phyloP scores from a whole-genome alignment of 2,329 filamentous ascomycete genomes.

The Sporothrix curviconia region DNA sequence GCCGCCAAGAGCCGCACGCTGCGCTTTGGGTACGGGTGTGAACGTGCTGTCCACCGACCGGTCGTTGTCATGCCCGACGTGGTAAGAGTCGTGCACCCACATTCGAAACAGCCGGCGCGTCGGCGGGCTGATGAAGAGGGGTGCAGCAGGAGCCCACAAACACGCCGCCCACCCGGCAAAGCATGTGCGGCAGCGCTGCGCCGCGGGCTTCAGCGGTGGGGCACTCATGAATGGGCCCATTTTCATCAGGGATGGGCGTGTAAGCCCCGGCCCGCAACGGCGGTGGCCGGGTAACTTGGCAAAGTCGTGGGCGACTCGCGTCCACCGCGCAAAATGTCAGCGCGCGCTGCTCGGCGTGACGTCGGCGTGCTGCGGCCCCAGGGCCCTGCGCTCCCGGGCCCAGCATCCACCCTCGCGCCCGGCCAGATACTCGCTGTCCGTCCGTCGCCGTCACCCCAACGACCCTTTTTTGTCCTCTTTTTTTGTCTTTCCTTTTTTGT shows the following conservation, averaged over 20 bases:
- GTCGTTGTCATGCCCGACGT: not conserved
- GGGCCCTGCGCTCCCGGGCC: constrained; percentile 26
- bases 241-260: constrained; percentile 37
- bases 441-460: constrained; percentile 39
- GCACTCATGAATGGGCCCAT: constrained; percentile 47
- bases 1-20: constrained; percentile 33
- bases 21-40: constrained; percentile 28
- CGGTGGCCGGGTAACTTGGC: constrained; percentile 6
- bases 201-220: constrained; percentile 36
- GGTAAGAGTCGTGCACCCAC: constrained; percentile 29
- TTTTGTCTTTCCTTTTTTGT: too few species aligned
- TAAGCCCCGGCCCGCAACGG: not conserved
- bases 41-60: constrained; percentile 19
- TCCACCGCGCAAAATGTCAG: constrained; percentile 32
- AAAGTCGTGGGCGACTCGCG: constrained; percentile 32
- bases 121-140: constrained; percentile 43
- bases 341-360: constrained; percentile 13
- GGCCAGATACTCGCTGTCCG: constrained; percentile 32
- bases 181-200: constrained; percentile 33
- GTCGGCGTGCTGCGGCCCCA: not conserved
- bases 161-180: constrained; percentile 36
- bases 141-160: constrained; percentile 44
- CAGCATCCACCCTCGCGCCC: too few species aligned
- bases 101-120: constrained; percentile 32
- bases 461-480: too few species aligned